A percentile compares a stretch with the other conserved stretches of the same genome.
Conservation (phyloP, 2,329 filamentous ascomycete species). For the Ceratocystis smalleyi region DNA sequence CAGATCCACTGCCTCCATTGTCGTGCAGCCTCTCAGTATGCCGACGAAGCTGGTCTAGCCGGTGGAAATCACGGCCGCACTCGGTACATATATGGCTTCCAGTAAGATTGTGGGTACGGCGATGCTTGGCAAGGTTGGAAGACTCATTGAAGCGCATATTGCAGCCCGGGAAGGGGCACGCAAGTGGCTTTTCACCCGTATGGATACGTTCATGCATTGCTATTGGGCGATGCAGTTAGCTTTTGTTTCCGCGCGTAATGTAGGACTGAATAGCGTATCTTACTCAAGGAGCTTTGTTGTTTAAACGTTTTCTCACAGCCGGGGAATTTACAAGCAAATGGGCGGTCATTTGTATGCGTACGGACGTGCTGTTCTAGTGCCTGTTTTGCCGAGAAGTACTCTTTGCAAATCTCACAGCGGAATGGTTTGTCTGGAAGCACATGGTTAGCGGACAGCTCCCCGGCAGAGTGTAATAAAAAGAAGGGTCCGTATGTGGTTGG, state of each 20-base stretch:
- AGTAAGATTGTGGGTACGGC: slow-evolving; percentile 42
- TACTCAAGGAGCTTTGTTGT: slow-evolving; percentile 52
- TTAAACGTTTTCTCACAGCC: slow-evolving; percentile 46
- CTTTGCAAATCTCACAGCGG: slow-evolving; percentile 38
- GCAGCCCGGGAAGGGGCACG: slow-evolving; percentile 37
- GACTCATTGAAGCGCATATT: slow-evolving; percentile 47
- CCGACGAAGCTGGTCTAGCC: slow-evolving; percentile 44
- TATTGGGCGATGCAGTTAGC: slow-evolving; percentile 20
- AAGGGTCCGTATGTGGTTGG: not conserved
- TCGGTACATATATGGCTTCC: slow-evolving; percentile 36
- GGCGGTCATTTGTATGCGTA: slow-evolving; percentile 50
- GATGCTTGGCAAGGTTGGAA: slow-evolving; percentile 51
- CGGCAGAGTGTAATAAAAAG: slow-evolving; percentile 17
- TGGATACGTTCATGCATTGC: slow-evolving; percentile 54
- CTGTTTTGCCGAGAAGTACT: slow-evolving; percentile 49
- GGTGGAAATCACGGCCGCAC: slow-evolving; percentile 43
- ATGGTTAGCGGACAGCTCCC: slow-evolving; percentile 18
- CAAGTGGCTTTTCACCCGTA: slow-evolving; percentile 47
- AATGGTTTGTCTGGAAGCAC: slow-evolving; percentile 40
- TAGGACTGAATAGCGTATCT: slow-evolving; percentile 19
- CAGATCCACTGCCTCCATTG: slow-evolving; percentile 17
- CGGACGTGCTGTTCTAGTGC: slow-evolving; percentile 52
- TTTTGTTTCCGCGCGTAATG: not conserved
- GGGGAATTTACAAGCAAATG: slow-evolving; percentile 38
- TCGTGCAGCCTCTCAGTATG: slow-evolving; percentile 26